Base-by-base conservation (phyloP, 805 yeast genomes). In the Candida xyloterini region DNA sequence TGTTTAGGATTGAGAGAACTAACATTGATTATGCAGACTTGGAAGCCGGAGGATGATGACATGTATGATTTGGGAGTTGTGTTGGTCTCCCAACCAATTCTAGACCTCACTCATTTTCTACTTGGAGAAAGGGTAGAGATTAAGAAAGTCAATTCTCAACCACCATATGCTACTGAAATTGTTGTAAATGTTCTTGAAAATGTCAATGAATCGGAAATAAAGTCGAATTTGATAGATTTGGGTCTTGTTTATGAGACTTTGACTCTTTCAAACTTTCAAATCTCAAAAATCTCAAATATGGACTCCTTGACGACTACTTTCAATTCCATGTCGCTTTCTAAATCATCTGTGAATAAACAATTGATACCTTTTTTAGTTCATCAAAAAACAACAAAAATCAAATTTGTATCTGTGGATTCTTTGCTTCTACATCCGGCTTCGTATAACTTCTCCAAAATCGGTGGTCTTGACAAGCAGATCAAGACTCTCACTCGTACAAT, bases 381-480 rank as follows among this genome's bases (percentile, higher is more conserved):
- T 44, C 60, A 50, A 16, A 52, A 47, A 38, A 49, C 50, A 24
- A 55, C 59, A 6, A 33, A 63, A 65, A 8, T 73, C 74, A 46
- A 27, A 2, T 56, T 55, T 21, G 62, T 60, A 6, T 18, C 24
- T 5, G 51, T 46, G 5, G 53, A 63, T 3, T 49, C 65, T 9
- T 73, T 71, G 45, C 75, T 74, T 29, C 42, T 51, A 7, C 50
- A 57, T 26, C 54, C 72, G n/a, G 76, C 78, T 1, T 67, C 62
- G 27, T 49, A 38, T 32, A 36, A 42, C 53, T 69, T 26, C 43
- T 67, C 9, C 51, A 65, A 23, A 15, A 78, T 93, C 5, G 99
- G 98, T 13, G 99, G 98, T 0, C 68, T 93, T 15, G 49, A 66
- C 0, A 68, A 71, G 32, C 88, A 87, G 50, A 78, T 90, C 14